Base-by-base conservation (phyloP, 1,284 basidiomycete species). In the Lentinus polychrous region DNA sequence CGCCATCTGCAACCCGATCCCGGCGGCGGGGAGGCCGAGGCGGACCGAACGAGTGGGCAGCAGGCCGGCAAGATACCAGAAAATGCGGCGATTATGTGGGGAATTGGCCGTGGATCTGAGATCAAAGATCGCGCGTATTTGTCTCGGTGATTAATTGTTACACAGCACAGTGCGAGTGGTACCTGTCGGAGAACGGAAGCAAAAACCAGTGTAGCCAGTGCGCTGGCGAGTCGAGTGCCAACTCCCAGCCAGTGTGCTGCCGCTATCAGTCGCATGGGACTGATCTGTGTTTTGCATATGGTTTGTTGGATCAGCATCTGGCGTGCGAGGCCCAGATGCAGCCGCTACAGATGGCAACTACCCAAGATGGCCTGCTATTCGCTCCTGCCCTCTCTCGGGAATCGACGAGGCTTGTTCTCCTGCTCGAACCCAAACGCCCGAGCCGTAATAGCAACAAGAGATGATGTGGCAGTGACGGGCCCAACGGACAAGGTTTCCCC, bases 401-500 rank as follows among this genome's bases (percentile, higher is more conserved):
- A 43, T 32, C n/a, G 20, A 15, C 20, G 20, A 8, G 20, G 14
- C 24, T 11, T 12, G n/a, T n/a, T 23, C 24, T 42, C 18, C 31
- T 32, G 23, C 31, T 43, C 31, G 8, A 15, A 23, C 6, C 6
- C 11, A 42, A 33, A 33, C 42, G 24, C 23, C 42, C 42, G 23
- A 7, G 12, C 34, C 45, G 36, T 17, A 38, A 38, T 32, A 39
- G 45, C 45, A 46, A 46, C 45, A 46, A 39, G 22, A 45, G 12
- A 14, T 46, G 45, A 46, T 46, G 45, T 46, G 45, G 45, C 45
- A 40, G 45, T 46, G 45, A 39, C 38, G 7, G 15, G n/a, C 23
- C 24, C 45, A 23, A 46, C 45, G 3, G 39, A 14, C 44, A 23
- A 4, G 10, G 5, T 23, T 36, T 10, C 32, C 36, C 39, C 18